phyloP scores from a whole-genome alignment of 441 rosid genomes.

The Iberis amara region DNA sequence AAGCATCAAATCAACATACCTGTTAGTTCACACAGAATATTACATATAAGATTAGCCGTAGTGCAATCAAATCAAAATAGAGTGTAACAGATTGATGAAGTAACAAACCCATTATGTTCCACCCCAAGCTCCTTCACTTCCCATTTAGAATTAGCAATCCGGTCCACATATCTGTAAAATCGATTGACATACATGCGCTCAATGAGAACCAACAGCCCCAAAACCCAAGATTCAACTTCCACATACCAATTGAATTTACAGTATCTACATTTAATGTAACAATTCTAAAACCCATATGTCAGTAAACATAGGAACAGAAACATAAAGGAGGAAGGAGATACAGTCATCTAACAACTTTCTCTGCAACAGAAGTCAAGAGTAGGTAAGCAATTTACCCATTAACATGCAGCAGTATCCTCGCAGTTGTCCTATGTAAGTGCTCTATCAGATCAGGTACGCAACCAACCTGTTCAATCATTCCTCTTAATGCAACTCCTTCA shows the following conservation, averaged over 20 bases:
- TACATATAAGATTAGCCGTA: neutral
- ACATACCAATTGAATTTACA: neutral
- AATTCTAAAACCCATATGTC: slow-evolving; percentile 7
- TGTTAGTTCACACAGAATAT: slow-evolving; percentile 29
- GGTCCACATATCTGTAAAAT: slow-evolving; percentile 74
- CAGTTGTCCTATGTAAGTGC: slow-evolving; percentile 83
- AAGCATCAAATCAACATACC: slow-evolving; percentile 91
- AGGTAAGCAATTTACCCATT: slow-evolving; percentile 50
- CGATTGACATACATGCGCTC: slow-evolving; percentile 14
- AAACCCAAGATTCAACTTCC: slow-evolving; percentile 4
- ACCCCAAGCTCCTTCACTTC: slow-evolving; percentile 93
- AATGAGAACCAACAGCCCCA: slow-evolving; percentile 5
- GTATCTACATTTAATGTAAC: slow-evolving; percentile 2
- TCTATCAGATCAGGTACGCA: slow-evolving; percentile 73
- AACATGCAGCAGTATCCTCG: slow-evolving; percentile 80
- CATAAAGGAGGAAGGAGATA: slow-evolving; percentile 3
- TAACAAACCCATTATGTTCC: slow-evolving; percentile 93
- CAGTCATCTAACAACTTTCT: slow-evolving; percentile 13
- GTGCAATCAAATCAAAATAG: neutral
- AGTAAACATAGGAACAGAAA: slow-evolving; percentile 8
- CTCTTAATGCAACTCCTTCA: slow-evolving; percentile 24
- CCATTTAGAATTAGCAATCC: slow-evolving; percentile 90
- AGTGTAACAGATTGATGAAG: slow-evolving; percentile 23
- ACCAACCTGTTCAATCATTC: slow-evolving; percentile 63
- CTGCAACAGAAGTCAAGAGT: neutral